Evolutionary conservation across 1,139 yeast genomes (phyloP).

Genomic region (Candida sanyaensis): DNA sequence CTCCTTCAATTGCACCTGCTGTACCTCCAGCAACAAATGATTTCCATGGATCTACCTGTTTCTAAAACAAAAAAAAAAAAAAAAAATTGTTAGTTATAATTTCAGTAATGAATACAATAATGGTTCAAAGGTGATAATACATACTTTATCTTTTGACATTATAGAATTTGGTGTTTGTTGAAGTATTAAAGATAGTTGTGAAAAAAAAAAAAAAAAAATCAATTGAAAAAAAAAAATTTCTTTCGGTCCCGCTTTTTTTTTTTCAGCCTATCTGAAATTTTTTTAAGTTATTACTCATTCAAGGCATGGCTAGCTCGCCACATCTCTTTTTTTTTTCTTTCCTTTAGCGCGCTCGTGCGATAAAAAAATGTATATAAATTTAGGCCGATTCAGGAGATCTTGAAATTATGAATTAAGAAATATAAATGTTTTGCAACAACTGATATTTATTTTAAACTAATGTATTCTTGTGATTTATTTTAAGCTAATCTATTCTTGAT

Average conservation of each 20-base stretch:
- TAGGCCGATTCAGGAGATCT: neutral
- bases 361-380: no score
- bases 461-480: no score
- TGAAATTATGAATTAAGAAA: no score
- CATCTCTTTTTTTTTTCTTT: no score
- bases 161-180: neutral
- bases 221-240: neutral
- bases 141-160: conserved; percentile 6
- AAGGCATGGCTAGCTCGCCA: neutral
- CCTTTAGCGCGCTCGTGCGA: neutral
- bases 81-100: neutral
- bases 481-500: neutral
- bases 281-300: neutral
- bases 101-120: neutral
- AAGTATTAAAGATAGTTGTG: neutral
- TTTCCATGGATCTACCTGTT: conserved; percentile 54
- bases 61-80: conserved; percentile 1
- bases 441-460: neutral
- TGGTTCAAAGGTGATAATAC: neutral
- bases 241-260: neutral
- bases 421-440: neutral
- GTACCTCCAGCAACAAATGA: conserved; percentile 92
- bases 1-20: conserved; percentile 94
- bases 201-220: neutral
- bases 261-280: no score